Evolutionary conservation across 805 yeast species (phyloP).

Genomic region (Cyberlindnera saturnus): DNA sequence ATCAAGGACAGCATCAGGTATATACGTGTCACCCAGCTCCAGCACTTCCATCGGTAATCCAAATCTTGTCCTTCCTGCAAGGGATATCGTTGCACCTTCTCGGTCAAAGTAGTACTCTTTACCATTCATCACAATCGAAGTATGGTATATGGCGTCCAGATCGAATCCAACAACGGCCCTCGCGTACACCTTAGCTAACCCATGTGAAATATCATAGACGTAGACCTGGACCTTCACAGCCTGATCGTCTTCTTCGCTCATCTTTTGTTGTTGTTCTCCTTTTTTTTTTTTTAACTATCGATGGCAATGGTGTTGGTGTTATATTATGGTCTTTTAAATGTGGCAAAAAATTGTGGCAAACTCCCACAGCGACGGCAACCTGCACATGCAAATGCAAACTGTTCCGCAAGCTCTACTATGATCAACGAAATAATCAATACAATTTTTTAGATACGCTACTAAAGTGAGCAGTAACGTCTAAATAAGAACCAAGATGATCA

Average conservation of each 20-base stretch:
- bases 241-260: conserved; percentile 1
- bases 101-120: conserved; percentile 54
- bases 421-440: too few relatives aligned
- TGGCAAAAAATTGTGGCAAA: too few relatives aligned
- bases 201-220: conserved; percentile 59
- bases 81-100: conserved; percentile 40
- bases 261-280: not conserved
- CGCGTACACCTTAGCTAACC: conserved; percentile 49
- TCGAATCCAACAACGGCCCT: conserved; percentile 45
- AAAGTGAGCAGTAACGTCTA: too few relatives aligned
- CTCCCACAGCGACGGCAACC: too few relatives aligned
- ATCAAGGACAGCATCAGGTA: conserved; percentile 44
- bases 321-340: not conserved
- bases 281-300: not conserved
- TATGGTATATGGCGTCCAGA: conserved; percentile 63
- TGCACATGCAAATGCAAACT: too few relatives aligned
- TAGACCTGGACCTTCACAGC: conserved; percentile 14
- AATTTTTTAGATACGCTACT: too few relatives aligned
- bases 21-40: conserved; percentile 46
- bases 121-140: conserved; percentile 49
- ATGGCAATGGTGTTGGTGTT: not conserved
- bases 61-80: conserved; percentile 52
- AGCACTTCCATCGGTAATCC: conserved; percentile 50
- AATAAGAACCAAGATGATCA: too few relatives aligned
- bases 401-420: too few relatives aligned